A percentile compares a stretch with the other conserved stretches of the same genome.
Conservation (phyloP, 2,329 filamentous ascomycete species). For the Neobulgaria alba region DNA sequence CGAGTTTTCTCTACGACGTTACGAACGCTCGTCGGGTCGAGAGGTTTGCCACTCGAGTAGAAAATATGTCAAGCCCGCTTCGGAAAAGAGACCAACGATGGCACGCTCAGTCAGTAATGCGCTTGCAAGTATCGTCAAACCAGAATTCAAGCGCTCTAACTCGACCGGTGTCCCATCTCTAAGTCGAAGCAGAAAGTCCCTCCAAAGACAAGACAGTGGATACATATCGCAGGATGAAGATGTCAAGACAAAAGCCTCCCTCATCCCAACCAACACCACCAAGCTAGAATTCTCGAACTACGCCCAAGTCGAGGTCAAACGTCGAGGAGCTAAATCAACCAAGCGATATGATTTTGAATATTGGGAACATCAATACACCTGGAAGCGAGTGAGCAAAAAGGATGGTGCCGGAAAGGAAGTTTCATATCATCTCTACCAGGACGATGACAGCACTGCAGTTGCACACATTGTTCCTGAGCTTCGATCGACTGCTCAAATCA, state of each 20-base stretch:
- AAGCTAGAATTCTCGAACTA: constrained; percentile 97
- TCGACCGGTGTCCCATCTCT: constrained; percentile 16
- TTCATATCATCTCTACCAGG: constrained; percentile 72
- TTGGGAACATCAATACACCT: constrained; percentile 80
- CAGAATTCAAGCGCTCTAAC: constrained; percentile 36
- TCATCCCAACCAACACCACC: constrained; percentile 61
- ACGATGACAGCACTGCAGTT: constrained; percentile 52
- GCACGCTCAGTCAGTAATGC: constrained; percentile 53
- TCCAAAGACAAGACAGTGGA: constrained; percentile 40
- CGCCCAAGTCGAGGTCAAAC: constrained; percentile 75
- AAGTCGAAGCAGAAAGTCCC: background rate
- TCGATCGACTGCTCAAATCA: constrained; percentile 59
- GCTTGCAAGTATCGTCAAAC: constrained; percentile 34
- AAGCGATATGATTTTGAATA: constrained; percentile 90
- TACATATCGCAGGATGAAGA: constrained; percentile 39
- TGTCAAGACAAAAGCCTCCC: constrained; percentile 6
- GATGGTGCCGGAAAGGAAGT: constrained; percentile 55
- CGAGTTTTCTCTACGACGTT: constrained; percentile 84
- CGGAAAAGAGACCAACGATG: constrained; percentile 29
- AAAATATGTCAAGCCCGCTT: constrained; percentile 51
- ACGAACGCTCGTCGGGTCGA: constrained; percentile 85
- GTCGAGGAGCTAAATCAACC: constrained; percentile 53
- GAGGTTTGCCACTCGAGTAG: constrained; percentile 83
- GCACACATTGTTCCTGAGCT: constrained; percentile 81
- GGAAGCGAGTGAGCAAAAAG: constrained; percentile 67